Conservation (phyloP, 139 green algal genomes). For the Axilococcus clingmanii region DNA sequence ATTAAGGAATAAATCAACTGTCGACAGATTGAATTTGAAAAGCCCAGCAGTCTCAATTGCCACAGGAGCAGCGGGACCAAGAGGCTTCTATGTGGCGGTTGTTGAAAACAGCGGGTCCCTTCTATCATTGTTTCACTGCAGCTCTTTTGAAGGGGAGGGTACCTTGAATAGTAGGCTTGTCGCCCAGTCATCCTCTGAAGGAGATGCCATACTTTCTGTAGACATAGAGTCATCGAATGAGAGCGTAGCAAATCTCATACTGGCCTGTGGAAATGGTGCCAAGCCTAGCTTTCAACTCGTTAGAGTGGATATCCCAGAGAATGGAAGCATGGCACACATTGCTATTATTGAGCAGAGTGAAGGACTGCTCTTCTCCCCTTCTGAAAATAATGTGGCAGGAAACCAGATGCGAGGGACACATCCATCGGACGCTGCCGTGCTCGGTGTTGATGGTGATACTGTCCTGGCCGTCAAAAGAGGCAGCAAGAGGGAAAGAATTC, state of each 20-base stretch:
- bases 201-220: background rate
- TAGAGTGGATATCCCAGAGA: background rate
- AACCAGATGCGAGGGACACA: no score
- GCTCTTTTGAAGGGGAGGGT: background rate
- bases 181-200: background rate
- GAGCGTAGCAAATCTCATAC: background rate
- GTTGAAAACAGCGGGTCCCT: slow-evolving; percentile 3
- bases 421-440: slow-evolving; percentile 4
- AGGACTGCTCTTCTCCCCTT: no score
- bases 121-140: slow-evolving; percentile 9
- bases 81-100: slow-evolving; percentile 6
- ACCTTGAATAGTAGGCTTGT: background rate
- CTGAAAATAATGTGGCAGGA: no score
- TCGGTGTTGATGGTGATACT: background rate
- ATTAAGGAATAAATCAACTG: background rate
- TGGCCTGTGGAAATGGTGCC: slow-evolving; percentile 5
- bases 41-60: background rate
- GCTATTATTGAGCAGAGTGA: no score
- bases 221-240: slow-evolving; percentile 4
- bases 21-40: slow-evolving; percentile 2
- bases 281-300: slow-evolving; percentile 6
- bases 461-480: background rate
- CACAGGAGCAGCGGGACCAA: background rate
- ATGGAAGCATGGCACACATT: background rate
- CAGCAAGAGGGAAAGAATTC: background rate